Conservation (phyloP, 768 basidiomycete genomes). For the Boletales sp. region DNA sequence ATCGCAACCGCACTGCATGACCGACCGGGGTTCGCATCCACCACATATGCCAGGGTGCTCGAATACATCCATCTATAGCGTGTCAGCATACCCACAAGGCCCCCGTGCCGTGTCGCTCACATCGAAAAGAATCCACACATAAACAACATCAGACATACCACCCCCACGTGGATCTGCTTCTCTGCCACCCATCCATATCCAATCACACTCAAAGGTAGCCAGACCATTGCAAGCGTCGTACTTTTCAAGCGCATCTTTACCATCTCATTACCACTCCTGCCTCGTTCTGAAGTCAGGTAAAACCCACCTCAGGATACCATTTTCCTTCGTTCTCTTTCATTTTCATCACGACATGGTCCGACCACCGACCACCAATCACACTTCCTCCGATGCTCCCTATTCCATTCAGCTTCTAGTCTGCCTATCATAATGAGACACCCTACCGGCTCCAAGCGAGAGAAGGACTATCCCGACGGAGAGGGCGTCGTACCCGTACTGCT, state of each 20-base stretch:
- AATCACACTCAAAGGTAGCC: slow-evolving; percentile 54
- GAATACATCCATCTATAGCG: slow-evolving; percentile 53
- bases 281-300: neutral
- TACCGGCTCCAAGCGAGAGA: slow-evolving; percentile 69
- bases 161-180: slow-evolving; percentile 59
- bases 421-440: slow-evolving; percentile 12
- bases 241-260: slow-evolving; percentile 69
- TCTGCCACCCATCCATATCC: slow-evolving; percentile 76
- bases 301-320: slow-evolving; percentile 62
- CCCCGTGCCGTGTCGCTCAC: slow-evolving; percentile 37
- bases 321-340: slow-evolving; percentile 45
- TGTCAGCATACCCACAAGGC: neutral
- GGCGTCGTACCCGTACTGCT: slow-evolving; percentile 61
- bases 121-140: slow-evolving; percentile 69
- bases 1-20: slow-evolving; percentile 71
- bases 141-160: slow-evolving; percentile 70
- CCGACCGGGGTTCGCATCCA: slow-evolving; percentile 81
- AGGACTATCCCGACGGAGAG: slow-evolving; percentile 74
- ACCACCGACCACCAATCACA: slow-evolving; percentile 56
- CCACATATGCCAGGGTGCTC: slow-evolving; percentile 76
- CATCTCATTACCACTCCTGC: neutral
- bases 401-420: neutral
- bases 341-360: slow-evolving; percentile 44
- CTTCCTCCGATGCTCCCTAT: slow-evolving; percentile 50
- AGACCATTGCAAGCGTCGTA: slow-evolving; percentile 51